phyloP scores from a whole-genome alignment of 169 alveolate genomes.

The Neospora caninum region DNA sequence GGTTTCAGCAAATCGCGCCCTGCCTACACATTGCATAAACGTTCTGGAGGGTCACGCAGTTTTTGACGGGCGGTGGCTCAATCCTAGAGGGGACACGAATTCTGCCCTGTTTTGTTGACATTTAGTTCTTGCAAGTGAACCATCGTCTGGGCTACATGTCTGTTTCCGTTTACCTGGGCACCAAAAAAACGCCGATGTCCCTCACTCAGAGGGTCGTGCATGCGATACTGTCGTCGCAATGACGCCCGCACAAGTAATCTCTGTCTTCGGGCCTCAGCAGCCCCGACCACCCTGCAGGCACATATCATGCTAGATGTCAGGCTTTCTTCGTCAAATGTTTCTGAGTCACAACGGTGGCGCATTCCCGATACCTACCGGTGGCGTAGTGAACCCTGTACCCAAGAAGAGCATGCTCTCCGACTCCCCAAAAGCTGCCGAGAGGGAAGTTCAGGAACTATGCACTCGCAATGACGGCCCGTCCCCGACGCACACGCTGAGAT shows the following conservation, averaged over 20 bases:
- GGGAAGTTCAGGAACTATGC: too few species aligned
- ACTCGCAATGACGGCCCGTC: too few species aligned
- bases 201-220: slow-evolving; percentile 51
- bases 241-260: slow-evolving; percentile 32
- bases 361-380: background rate
- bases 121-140: too few species aligned
- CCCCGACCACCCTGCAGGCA: slow-evolving; percentile 39
- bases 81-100: too few species aligned
- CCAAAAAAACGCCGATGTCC: background rate
- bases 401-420: background rate
- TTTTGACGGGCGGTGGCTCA: too few species aligned
- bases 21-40: background rate
- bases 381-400: background rate
- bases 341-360: background rate
- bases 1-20: too few species aligned
- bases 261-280: slow-evolving; percentile 63
- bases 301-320: background rate
- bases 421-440: background rate
- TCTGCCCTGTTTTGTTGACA: too few species aligned
- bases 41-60: background rate
- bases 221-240: background rate
- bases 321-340: background rate
- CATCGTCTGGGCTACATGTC: too few species aligned
- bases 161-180: background rate
- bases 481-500: too few species aligned